Percentiles rank a stretch among this genome's conserved stretches.
Evolutionary conservation across 228 moss, liverwort and hornwort genomes (phyloP).

Genomic region (Sphagnum magellanicum): DNA sequence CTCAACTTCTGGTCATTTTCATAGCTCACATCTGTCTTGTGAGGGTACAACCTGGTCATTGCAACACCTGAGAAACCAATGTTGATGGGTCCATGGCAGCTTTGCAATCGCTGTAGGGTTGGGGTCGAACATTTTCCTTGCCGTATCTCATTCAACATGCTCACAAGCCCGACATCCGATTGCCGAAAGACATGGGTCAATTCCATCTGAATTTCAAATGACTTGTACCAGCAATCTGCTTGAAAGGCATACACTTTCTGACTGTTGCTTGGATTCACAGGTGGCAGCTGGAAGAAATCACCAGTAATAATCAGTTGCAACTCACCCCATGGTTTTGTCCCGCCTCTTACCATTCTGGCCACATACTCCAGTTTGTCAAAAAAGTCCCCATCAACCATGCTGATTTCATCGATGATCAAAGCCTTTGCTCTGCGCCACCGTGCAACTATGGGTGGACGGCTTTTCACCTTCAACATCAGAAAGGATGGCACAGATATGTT

Average conservation of each 20-base stretch:
- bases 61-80: conserved; percentile 46
- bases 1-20: conserved; percentile 76
- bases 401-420: conserved; percentile 86
- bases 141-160: conserved; percentile 81
- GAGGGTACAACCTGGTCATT: conserved; percentile 82
- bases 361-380: conserved; percentile 89
- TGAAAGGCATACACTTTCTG: conserved; percentile 81
- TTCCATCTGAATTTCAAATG: conserved; percentile 76
- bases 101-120: conserved; percentile 37
- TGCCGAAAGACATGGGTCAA: conserved; percentile 79
- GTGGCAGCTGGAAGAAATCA: conserved; percentile 96
- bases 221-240: conserved; percentile 75
- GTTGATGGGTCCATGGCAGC: conserved; percentile 51
- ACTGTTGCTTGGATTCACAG: conserved; percentile 75
- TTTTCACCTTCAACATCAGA: conserved; percentile 26
- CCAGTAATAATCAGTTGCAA: conserved; percentile 89
- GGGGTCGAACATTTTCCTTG: conserved; percentile 58
- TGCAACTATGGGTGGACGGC: conserved; percentile 41
- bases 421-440: conserved; percentile 69
- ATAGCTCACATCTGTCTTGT: conserved; percentile 62
- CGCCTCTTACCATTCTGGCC: conserved; percentile 46
- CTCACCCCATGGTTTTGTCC: conserved; percentile 64
- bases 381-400: conserved; percentile 88
- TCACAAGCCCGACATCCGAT: conserved; percentile 65
- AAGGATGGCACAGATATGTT: too few species aligned